Evolutionary conservation across 176 grass and related monocot genomes (phyloP), one percentile per base, ranked within the genome.

Genomic region (Rhipidocladum racemiflorum): DNA sequence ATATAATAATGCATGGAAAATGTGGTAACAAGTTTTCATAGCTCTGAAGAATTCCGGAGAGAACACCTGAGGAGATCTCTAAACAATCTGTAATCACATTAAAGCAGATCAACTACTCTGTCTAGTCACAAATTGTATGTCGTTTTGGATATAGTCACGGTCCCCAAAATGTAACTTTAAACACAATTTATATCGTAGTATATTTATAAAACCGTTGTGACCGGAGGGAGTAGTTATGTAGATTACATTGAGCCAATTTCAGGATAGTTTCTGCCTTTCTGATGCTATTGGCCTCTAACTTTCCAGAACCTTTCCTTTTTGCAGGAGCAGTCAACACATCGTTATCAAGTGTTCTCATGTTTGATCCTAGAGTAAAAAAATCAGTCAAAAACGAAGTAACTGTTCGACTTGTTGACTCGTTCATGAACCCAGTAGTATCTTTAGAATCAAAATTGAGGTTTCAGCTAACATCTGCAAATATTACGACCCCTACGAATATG

Each of bases 351-450:
- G 82, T 90, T 53, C 9, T 84, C 45, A 66, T 10, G 81, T 92
- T 82, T 70, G 32, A 76, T 21, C 36, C 39, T 17, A 88, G 14
- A 61, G 68, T 89, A 14, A 88, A 89, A 81, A 83, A 6, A 51
- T 53, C 35, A 75, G 73, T 82, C 32, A 66, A 72, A 85, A 92
- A 89, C 70, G 77, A 92, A 85, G 80, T 97, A 64, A 29, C 79
- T 46, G 74, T 94, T 84, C 83, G 28, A 75, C 85, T 97, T 36
- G 35, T 83, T 60, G 92, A 92, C 59, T 77, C 83, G 1, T 91
- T 90, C 69, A 87, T 70, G 75, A 97, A 94, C 73, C 87, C 77
- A 13, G 18, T 94, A 46, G 24, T 67, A 61, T 80, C 86, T 77
- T 38, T 84, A 7, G 62, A 85, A 50, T 44, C 87, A 73, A 92